Percentiles rank a stretch among this genome's conserved stretches.
Conservation (phyloP, 2,329 filamentous ascomycete genomes). For the Colletotrichum destructivum region DNA sequence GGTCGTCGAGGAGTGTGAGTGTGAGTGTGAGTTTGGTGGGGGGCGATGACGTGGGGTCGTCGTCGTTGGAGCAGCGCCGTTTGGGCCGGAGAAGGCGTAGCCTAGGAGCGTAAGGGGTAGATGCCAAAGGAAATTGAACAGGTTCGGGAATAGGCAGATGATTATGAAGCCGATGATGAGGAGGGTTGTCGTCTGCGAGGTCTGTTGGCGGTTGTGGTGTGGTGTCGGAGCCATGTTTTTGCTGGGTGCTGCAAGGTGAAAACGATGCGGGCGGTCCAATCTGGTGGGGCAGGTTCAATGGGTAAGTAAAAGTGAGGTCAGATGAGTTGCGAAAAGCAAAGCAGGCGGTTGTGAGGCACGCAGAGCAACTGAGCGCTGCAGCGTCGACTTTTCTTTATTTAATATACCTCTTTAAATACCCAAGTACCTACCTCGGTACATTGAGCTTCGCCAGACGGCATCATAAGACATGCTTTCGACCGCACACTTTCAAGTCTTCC, state of each 20-base stretch:
- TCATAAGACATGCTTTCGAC: background rate
- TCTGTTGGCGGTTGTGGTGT: conserved; percentile 50
- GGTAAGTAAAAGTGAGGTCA: conserved; percentile 38
- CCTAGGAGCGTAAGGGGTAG: conserved; percentile 61
- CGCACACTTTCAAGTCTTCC: background rate
- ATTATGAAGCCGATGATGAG: conserved; percentile 65
- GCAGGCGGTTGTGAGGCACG: conserved; percentile 18
- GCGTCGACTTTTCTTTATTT: background rate
- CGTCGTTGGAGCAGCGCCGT: background rate
- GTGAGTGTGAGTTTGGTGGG: conserved; percentile 43
- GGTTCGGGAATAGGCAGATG: conserved; percentile 65
- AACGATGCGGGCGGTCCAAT: conserved; percentile 35
- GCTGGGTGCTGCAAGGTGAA: conserved; percentile 34
- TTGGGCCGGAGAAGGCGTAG: conserved; percentile 48
- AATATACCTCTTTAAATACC: too few species aligned
- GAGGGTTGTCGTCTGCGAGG: conserved; percentile 59
- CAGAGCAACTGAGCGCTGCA: background rate
- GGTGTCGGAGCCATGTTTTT: conserved; percentile 57
- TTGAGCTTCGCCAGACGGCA: background rate
- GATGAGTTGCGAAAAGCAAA: conserved; percentile 35
- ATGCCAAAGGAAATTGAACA: conserved; percentile 68
- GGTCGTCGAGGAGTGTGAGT: conserved; percentile 42
- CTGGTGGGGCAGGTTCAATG: conserved; percentile 41
- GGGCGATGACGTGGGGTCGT: conserved; percentile 45
- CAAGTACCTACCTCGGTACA: too few species aligned